A percentile compares a stretch with the other conserved stretches of the same genome.
Evolutionary conservation across 1,139 yeast genomes (phyloP).

Genomic region (Kurtzmaniella quercitrusa): DNA sequence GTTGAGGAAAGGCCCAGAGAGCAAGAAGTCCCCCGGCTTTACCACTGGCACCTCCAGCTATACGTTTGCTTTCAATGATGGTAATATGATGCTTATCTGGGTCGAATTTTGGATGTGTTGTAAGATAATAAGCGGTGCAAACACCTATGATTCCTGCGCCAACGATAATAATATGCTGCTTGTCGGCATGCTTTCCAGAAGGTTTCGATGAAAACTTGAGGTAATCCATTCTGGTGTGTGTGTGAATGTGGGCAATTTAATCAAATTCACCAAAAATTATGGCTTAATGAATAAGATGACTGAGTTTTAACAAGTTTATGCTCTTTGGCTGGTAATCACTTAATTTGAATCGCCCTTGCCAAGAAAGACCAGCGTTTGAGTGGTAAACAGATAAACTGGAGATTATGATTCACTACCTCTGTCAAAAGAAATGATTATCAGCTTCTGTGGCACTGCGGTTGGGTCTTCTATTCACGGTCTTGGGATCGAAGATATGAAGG

Average conservation of each 20-base stretch:
- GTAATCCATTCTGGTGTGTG: slow-evolving; percentile 18
- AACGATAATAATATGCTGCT: slow-evolving; percentile 67
- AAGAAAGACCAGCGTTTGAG: no score
- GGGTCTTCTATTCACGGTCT: not conserved
- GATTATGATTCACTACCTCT: no score
- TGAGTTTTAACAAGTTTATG: no score
- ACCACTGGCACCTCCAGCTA: slow-evolving; percentile 97
- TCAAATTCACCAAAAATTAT: no score
- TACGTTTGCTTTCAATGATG: slow-evolving; percentile 83
- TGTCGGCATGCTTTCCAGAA: slow-evolving; percentile 55
- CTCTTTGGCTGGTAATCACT: no score
- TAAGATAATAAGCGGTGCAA: slow-evolving; percentile 86
- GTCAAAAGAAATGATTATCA: no score
- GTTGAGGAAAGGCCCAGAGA: slow-evolving; percentile 95
- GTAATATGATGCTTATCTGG: slow-evolving; percentile 74
- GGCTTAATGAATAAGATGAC: no score
- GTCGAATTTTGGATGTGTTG: slow-evolving; percentile 77
- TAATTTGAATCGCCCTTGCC: no score
- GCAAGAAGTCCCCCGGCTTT: slow-evolving; percentile 96
- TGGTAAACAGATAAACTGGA: no score
- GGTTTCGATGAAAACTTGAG: slow-evolving; percentile 41
- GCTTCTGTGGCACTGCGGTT: no score
- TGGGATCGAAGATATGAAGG: not conserved
- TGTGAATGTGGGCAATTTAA: not conserved
- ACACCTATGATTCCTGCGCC: slow-evolving; percentile 98